Evolutionary conservation across 2,329 filamentous ascomycete species (phyloP).

Genomic region (Trematosphaeria pertusa): DNA sequence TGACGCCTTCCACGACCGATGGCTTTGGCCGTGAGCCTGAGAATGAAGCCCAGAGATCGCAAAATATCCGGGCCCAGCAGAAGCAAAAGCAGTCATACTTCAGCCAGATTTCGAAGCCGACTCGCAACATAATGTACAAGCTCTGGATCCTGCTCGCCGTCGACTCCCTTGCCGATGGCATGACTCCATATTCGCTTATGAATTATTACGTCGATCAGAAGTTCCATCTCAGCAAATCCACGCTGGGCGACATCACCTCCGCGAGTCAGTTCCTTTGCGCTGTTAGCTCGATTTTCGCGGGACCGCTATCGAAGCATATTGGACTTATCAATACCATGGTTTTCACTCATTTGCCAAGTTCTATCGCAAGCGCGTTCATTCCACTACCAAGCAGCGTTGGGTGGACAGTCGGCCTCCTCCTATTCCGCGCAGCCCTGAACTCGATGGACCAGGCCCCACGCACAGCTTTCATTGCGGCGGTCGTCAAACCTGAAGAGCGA

Average conservation of each 20-base stretch:
- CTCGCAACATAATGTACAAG: conserved; percentile 66
- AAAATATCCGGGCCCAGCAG: background rate
- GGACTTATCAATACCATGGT: conserved; percentile 66
- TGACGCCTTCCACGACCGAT: conserved; percentile 41
- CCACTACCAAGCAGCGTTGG: conserved; percentile 61
- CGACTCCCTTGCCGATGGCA: conserved; percentile 71
- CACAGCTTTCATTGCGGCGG: conserved; percentile 70
- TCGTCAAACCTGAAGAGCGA: conserved; percentile 69
- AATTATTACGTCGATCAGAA: conserved; percentile 47
- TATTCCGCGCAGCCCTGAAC: conserved; percentile 68
- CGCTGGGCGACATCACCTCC: conserved; percentile 66
- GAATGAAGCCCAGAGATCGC: conserved; percentile 8
- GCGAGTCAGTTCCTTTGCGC: conserved; percentile 58
- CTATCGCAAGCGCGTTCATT: conserved; percentile 62
- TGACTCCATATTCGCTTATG: conserved; percentile 51
- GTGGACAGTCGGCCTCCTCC: conserved; percentile 62
- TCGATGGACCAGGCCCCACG: conserved; percentile 74
- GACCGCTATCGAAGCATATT: conserved; percentile 63
- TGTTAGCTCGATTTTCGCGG: conserved; percentile 63
- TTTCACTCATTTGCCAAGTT: conserved; percentile 64
- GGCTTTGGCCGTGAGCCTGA: conserved; percentile 36
- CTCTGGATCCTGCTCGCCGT: conserved; percentile 70
- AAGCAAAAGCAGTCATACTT: conserved; percentile 50
- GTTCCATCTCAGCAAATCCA: conserved; percentile 54
- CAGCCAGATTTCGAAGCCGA: conserved; percentile 63